phyloP scores from a whole-genome alignment of 1,139 yeast species.

The Blastobotrys illinoisensis region DNA sequence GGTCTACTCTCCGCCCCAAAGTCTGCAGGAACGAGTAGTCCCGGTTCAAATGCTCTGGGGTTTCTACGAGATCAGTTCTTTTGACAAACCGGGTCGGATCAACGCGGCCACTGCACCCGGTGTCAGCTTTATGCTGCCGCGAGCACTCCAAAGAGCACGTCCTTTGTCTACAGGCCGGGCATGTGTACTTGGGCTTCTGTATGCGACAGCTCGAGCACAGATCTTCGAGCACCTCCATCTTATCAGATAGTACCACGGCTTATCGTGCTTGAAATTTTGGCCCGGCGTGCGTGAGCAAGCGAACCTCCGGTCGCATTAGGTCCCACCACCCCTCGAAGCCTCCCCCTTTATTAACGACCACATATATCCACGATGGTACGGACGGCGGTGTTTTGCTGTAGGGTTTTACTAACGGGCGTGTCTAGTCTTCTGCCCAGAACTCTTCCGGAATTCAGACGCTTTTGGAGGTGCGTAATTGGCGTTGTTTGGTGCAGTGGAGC shows the following conservation, averaged over 20 bases:
- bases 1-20: constrained; percentile 52
- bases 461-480: constrained; percentile 29
- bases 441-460: constrained; percentile 41
- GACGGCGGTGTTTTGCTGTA: neutral
- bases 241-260: constrained; percentile 4
- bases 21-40: constrained; percentile 74
- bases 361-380: constrained; percentile 8
- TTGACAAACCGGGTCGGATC: constrained; percentile 58
- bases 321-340: constrained; percentile 1
- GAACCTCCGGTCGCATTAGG: neutral
- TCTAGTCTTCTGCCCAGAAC: constrained; percentile 38
- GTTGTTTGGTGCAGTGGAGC: neutral
- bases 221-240: neutral
- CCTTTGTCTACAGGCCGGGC: constrained; percentile 68
- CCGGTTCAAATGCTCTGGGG: constrained; percentile 52
- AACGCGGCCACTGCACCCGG: constrained; percentile 61
- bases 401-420: neutral
- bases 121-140: constrained; percentile 56
- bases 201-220: constrained; percentile 16
- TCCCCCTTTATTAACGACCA: constrained; percentile 5
- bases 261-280: neutral
- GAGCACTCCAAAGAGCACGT: constrained; percentile 75
- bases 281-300: neutral
- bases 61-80: constrained; percentile 1
- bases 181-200: constrained; percentile 53